phyloP scores from a whole-genome alignment of 305 asterid species.

The Rubia balearica region DNA sequence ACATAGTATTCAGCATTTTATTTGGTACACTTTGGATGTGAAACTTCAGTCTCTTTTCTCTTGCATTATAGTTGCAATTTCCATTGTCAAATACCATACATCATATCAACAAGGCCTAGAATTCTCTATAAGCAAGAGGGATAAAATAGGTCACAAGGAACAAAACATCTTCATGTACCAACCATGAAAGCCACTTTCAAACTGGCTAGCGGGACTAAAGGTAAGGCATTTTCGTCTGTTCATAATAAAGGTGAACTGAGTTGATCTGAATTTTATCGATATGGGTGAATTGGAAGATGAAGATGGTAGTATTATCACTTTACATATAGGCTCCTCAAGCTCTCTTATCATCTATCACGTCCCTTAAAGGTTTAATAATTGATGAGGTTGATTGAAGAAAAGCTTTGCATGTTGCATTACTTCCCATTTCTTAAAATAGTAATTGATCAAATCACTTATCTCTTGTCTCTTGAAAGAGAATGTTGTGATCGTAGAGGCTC shows the following conservation, averaged over 20 bases:
- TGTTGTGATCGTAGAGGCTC: conserved; percentile 51
- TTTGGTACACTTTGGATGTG: background rate
- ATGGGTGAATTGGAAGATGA: background rate
- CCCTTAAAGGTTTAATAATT: background rate
- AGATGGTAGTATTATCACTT: background rate
- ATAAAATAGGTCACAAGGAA: background rate
- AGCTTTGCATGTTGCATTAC: conserved; percentile 2
- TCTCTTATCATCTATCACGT: conserved; percentile 1
- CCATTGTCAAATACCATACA: background rate
- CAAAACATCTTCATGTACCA: background rate
- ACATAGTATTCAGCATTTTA: background rate
- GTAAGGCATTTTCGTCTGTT: too few relatives aligned
- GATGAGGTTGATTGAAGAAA: background rate
- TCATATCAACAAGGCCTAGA: background rate
- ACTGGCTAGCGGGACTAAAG: too few relatives aligned
- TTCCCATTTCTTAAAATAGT: background rate
- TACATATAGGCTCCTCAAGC: conserved; percentile 4
- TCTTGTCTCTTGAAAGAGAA: conserved; percentile 38
- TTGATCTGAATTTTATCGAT: background rate
- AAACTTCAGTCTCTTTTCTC: background rate
- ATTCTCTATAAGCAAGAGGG: background rate
- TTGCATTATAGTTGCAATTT: background rate
- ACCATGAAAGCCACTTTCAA: too few relatives aligned
- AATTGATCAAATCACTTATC: conserved; percentile 11
- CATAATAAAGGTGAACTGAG: background rate